phyloP scores from a whole-genome alignment of 345 rosid species.

The Dipteronia sinensis region DNA sequence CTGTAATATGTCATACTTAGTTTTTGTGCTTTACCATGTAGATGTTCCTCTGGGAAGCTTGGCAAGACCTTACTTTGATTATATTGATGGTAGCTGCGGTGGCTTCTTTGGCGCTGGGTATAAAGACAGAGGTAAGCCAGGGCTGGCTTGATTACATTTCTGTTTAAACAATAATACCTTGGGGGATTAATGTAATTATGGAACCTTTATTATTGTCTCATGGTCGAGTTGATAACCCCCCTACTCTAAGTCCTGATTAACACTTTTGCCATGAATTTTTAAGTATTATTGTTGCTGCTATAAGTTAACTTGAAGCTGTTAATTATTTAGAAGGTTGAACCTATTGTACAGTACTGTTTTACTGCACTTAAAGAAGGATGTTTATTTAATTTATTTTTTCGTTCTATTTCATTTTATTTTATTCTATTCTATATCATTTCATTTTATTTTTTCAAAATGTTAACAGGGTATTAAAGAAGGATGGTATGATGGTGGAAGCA shows the following conservation, averaged over 20 bases:
- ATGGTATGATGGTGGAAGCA: slow-evolving; percentile 99
- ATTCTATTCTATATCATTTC: neutral
- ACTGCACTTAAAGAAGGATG: no score
- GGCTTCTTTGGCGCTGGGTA: slow-evolving; percentile 88
- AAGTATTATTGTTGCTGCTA: no score
- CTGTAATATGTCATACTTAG: neutral
- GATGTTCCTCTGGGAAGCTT: slow-evolving; percentile 91
- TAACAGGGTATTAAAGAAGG: slow-evolving; percentile 80
- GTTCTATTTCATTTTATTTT: neutral
- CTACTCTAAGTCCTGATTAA: neutral
- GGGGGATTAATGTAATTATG: neutral
- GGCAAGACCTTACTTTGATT: slow-evolving; percentile 86
- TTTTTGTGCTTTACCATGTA: slow-evolving; percentile 25
- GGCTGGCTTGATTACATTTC: neutral
- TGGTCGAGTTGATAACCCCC: neutral
- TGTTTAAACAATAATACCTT: neutral
- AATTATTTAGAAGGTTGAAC: no score
- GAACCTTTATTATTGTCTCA: neutral
- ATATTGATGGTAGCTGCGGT: slow-evolving; percentile 93
- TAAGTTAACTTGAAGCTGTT: no score
- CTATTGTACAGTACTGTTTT: no score
- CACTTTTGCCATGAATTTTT: no score
- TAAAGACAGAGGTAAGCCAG: slow-evolving; percentile 85
- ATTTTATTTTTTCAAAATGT: neutral
- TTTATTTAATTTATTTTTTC: neutral